A percentile compares a stretch with the other conserved stretches of the same genome.
Evolutionary conservation across 108 stramenopile species (phyloP).

Genomic region (Schizochytrium sp.): DNA sequence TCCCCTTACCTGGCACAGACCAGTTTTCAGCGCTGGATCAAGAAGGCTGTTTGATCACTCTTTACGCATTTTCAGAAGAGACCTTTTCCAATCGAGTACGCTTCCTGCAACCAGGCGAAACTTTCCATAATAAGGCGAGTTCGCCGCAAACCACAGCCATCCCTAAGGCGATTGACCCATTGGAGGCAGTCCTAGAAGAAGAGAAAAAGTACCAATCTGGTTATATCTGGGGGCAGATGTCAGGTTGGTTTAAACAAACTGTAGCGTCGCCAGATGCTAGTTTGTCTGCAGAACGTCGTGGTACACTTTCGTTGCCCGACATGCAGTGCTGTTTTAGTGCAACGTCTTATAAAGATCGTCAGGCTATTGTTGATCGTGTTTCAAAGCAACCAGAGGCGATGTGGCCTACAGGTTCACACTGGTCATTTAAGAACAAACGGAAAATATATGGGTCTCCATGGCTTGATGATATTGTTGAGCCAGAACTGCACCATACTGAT

Average conservation of each 20-base stretch:
- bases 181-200: background rate
- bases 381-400: background rate
- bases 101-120: background rate
- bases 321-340: slow-evolving; percentile 20
- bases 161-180: slow-evolving; percentile 15
- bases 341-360: background rate
- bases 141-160: slow-evolving; percentile 18
- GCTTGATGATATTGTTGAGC: slow-evolving; percentile 35
- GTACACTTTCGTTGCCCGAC: slow-evolving; percentile 39
- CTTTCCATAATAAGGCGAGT: slow-evolving; percentile 4
- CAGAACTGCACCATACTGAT: background rate
- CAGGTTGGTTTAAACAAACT: slow-evolving; percentile 54
- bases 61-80: slow-evolving; percentile 10
- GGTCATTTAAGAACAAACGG: slow-evolving; percentile 55
- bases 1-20: background rate
- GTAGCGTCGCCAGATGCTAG: slow-evolving; percentile 45
- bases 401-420: slow-evolving; percentile 59
- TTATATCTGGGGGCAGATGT: slow-evolving; percentile 55
- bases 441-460: slow-evolving; percentile 45
- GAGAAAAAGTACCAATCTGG: slow-evolving; percentile 56
- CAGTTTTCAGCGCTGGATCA: slow-evolving; percentile 12
- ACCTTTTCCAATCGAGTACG: slow-evolving; percentile 7
- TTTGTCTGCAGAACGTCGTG: slow-evolving; percentile 45
- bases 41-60: background rate
- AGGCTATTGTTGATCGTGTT: slow-evolving; percentile 26